Evolutionary conservation across 2,329 filamentous ascomycete genomes (phyloP), one percentile per base, ranked within the genome.

Genomic region (Fusarium sp.): DNA sequence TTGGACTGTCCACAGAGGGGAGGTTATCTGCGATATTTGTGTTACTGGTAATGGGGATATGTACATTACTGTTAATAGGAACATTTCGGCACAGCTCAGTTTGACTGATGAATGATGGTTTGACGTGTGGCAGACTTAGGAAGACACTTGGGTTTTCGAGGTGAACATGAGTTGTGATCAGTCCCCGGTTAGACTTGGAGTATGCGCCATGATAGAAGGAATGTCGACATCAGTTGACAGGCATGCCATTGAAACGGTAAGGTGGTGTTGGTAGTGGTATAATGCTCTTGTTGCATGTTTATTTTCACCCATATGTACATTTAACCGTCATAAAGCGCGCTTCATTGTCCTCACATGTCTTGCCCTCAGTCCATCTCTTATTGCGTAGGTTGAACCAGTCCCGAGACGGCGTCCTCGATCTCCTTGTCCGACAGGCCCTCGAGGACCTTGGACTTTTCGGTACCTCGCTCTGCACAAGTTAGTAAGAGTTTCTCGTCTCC

Each of bases 381-480:
- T 75, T 76, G 73, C 56, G 69, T 29, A 40, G 69, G 69, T 84
- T 88, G 88, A 57, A 91, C 89, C 67, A 91, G 82, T 38, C 84
- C 84, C 45, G 88, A 83, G 37, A 91, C 87, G 3, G 89, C 79
- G 11, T 90, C 88, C 81, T 91, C 89, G 72, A 91, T 89, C 81
- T 91, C 85, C 83, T 90, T 89, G 77, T 90, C 89, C 62, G 87
- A 85, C 60, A 91, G 81, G 38, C 89, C 89, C 83, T 90, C 88
- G 79, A 91, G 84, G 75, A 87, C 86, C 79, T 88, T 84, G 79
- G 85, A 86, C 82, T 86, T 89, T 83, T 91, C 89, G 76, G 84
- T 84, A 71, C 89, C 89, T 65, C 89, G 85, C 45, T 89, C 88
- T 89, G 22, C 24, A 22, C 20, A 52, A 22, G 66, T 75, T 16